Conservation (phyloP, 257 asterid species). For the Leptodermis oblonga region DNA sequence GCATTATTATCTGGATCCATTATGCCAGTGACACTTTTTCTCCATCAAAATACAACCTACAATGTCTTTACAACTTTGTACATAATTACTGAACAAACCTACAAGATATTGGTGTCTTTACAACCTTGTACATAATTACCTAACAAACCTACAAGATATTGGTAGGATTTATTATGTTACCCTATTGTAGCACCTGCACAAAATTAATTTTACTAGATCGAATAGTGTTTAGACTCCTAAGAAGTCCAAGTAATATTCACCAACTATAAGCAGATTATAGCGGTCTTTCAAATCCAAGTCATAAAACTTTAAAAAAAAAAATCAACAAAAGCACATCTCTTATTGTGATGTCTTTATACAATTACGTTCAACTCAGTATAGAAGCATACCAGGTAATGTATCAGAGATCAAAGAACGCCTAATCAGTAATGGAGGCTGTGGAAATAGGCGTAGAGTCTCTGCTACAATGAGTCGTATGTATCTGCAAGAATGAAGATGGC, state of each 20-base stretch:
- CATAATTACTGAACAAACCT: neutral
- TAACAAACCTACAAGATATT: neutral
- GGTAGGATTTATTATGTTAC: neutral
- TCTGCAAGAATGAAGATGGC: constrained; percentile 34
- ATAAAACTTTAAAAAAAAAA: neutral
- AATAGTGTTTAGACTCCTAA: neutral
- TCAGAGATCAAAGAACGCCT: constrained; percentile 85
- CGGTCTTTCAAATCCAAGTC: neutral
- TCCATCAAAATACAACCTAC: neutral
- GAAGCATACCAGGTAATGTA: constrained; percentile 63
- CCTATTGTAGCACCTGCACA: neutral
- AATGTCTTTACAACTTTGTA: neutral
- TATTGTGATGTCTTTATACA: neutral
- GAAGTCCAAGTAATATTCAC: neutral
- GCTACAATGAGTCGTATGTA: constrained; percentile 84
- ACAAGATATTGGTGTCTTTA: neutral
- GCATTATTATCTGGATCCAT: constrained; percentile 1
- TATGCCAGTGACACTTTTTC: no score
- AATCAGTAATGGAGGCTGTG: constrained; percentile 97
- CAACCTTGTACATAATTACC: neutral
- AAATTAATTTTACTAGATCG: neutral
- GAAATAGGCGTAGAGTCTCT: constrained; percentile 81
- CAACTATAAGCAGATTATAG: neutral
- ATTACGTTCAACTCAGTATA: neutral
- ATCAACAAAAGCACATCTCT: neutral